Conservation (phyloP, 306 rosid genomes). For the Luffa acutangula region DNA sequence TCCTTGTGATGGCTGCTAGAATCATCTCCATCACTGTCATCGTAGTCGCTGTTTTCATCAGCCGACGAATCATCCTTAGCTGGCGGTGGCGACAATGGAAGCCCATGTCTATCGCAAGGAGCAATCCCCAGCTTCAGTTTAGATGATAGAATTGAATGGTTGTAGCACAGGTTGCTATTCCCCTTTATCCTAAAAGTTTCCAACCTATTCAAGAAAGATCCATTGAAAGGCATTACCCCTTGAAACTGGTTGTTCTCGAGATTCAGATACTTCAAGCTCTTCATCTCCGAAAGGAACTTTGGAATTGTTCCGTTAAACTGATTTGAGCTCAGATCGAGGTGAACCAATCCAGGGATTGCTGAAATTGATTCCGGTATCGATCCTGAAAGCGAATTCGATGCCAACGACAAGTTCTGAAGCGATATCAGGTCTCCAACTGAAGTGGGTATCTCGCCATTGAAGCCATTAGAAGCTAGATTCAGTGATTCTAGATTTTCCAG, state of each 20-base stretch:
- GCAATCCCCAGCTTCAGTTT: conserved; percentile 87
- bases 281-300: conserved; percentile 60
- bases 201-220: conserved; percentile 36
- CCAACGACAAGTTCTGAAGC: conserved; percentile 38
- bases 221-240: conserved; percentile 74
- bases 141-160: conserved; percentile 55
- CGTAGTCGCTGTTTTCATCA: conserved; percentile 47
- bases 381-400: conserved; percentile 74
- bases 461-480: conserved; percentile 54
- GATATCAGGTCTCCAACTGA: conserved; percentile 69
- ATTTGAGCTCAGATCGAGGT: conserved; percentile 87
- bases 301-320: conserved; percentile 83
- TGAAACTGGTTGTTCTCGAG: conserved; percentile 64
- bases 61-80: conserved; percentile 45
- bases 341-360: conserved; percentile 46
- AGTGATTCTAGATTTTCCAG: conserved; percentile 44
- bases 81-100: conserved; percentile 70
- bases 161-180: conserved; percentile 65
- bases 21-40: conserved; percentile 29
- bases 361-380: conserved; percentile 63
- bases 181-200: conserved; percentile 48
- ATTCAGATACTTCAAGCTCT: conserved; percentile 56
- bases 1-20: conserved; percentile 19
- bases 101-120: conserved; percentile 71
- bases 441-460: conserved; percentile 57